Evolutionary conservation across 306 rosid species (phyloP).

Genomic region (Rubus parviflorus): DNA sequence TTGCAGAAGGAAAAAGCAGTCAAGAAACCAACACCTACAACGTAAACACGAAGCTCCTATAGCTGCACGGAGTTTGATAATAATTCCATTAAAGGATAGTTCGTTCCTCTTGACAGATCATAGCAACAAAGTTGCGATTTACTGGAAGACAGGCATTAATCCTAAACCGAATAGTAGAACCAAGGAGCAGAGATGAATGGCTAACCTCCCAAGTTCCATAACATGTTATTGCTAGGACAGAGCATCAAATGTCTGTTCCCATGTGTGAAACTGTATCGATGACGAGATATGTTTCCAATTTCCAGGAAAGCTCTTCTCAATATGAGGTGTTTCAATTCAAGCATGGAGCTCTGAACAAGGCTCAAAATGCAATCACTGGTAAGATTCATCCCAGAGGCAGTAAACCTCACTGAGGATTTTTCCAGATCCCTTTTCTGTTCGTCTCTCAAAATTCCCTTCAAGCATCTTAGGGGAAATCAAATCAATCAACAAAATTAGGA

Average conservation of each 20-base stretch:
- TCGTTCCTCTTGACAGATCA: conserved; percentile 5
- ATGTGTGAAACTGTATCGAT: background rate
- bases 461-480: background rate
- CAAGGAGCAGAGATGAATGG: conserved; percentile 4
- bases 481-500: background rate
- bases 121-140: background rate
- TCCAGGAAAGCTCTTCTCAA: conserved; percentile 16
- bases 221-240: conserved; percentile 6
- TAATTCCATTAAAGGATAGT: conserved; percentile 15
- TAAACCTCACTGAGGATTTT: background rate
- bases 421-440: background rate
- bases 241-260: conserved; percentile 4
- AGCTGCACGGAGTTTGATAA: background rate
- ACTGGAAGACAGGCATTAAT: conserved; percentile 2
- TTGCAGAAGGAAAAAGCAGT: background rate
- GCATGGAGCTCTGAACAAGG: background rate
- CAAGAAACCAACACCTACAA: background rate
- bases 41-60: background rate
- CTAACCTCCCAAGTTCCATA: background rate
- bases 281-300: background rate
- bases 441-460: background rate
- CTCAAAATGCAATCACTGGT: background rate
- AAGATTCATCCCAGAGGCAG: conserved; percentile 7
- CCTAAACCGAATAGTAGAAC: background rate
- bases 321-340: conserved; percentile 2